phyloP scores from a whole-genome alignment of 495 filamentous ascomycete species.

The Niebla homalea region DNA sequence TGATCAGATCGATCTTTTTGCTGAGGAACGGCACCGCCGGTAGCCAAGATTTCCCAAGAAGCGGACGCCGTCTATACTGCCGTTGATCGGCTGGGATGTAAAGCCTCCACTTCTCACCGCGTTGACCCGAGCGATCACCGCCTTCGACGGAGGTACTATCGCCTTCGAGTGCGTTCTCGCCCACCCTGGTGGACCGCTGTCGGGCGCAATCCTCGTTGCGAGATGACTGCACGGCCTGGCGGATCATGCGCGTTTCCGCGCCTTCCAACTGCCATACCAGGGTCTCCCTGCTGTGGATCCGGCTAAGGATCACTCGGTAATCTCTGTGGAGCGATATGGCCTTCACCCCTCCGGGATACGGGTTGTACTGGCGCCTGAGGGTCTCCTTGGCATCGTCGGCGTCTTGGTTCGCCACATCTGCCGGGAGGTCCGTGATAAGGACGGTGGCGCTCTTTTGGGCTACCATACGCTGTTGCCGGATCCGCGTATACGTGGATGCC shows the following conservation, averaged over 20 bases:
- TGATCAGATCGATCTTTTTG: neutral
- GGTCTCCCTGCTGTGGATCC: no score
- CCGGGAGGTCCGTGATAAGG: no score
- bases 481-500: neutral
- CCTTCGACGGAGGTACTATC: neutral
- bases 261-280: no score
- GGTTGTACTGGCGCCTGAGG: no score
- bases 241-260: no score
- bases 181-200: neutral
- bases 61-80: neutral
- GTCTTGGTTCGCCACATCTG: no score
- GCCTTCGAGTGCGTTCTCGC: neutral
- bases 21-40: neutral
- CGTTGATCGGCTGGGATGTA: neutral
- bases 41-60: neutral
- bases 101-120: neutral
- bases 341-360: no score
- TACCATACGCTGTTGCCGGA: no score
- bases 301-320: no score
- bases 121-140: neutral
- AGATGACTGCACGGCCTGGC: neutral
- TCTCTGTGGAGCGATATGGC: no score
- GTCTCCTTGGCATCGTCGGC: no score
- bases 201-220: neutral
- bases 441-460: no score